Percentiles rank a stretch among this genome's conserved stretches.
These are phyloP conservation scores for Populus hybrid DNA, from an alignment of 441 rosid species.

Conservation along the genomic window DNA sequence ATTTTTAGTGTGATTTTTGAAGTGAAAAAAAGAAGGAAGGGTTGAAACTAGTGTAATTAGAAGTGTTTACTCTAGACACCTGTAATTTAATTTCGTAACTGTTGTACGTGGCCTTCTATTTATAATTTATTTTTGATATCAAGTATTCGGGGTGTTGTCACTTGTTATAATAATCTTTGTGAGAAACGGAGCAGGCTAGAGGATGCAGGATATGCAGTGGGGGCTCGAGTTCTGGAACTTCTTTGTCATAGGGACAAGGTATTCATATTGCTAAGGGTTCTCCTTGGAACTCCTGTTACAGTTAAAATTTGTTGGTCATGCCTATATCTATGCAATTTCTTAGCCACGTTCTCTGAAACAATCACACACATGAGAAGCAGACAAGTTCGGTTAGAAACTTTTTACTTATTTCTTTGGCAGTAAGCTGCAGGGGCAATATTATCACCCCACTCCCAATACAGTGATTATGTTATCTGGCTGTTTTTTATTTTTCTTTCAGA, in stretches of 20 bases:
- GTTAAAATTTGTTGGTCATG: not conserved
- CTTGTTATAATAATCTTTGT: conserved; percentile 12
- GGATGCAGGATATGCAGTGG: conserved; percentile 95
- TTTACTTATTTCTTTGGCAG: too few relatives aligned
- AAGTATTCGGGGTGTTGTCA: conserved; percentile 1
- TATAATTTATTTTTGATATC: not conserved
- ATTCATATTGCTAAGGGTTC: conserved; percentile 6
- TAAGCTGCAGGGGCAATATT: too few relatives aligned
- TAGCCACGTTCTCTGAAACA: not conserved
- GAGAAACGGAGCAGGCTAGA: conserved; percentile 56
- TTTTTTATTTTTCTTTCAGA: not conserved
- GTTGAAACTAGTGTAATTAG: conserved; percentile 1
- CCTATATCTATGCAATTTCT: not conserved
- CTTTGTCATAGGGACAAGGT: conserved; percentile 95
- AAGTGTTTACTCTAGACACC: not conserved
- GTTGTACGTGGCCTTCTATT: not conserved
- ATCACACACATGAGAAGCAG: not conserved
- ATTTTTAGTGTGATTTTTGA: not conserved
- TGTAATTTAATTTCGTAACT: not conserved
- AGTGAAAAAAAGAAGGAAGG: not conserved
- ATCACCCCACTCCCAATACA: not conserved
- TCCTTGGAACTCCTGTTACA: not conserved
- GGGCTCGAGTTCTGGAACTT: conserved; percentile 88
- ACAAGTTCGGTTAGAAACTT: not conserved
- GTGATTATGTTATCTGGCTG: not conserved